Evolutionary conservation across 2,329 filamentous ascomycete genomes (phyloP), one percentile per base, ranked within the genome.

Genomic region (Exophiala sp.): DNA sequence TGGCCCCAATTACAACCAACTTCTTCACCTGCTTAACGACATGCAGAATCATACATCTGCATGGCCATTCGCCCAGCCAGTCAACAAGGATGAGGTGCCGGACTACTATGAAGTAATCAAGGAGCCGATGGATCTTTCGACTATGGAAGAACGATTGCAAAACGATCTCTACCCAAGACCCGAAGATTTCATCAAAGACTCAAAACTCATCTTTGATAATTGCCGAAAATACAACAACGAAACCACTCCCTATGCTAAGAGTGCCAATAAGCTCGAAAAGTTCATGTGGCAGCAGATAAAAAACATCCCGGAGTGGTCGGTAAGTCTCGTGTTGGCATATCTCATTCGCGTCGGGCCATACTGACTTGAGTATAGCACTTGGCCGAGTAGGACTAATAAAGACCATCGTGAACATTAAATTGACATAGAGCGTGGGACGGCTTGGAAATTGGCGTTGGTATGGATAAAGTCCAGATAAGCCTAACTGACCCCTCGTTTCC

Each of bases 61-160:
- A 0, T 99, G 94, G 94, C 94, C 94, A 0, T 99, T 99, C 77
- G 81, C 94, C 32, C 83, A 90, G 21, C 92, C 94, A 0, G 94
- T 99, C 62, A 96, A 95, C 69, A 86, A 87, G 62, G 94, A 99
- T 65, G 94, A 97, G 62, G 94, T 99, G 0, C 85, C 90, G n/a
- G 94, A 99, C 70, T 99, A 99, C 74, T 97, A 97, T 76, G 90
- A 96, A 55, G 91, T 97, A 57, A 99, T 99, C 76, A 91, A 91
- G 68, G 88, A 96, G 70, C 94, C 94, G 34, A 99, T 99, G 94
- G 94, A 96, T 68, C 78, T 96, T 44, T 86, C 83, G 44, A 96
- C 91, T 16, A 97, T 99, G 92, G 94, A 97, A 72, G 85, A 84
- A 63, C 95, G 95, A 72, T 86, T 96, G 60, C 91, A 97, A 67